Evolutionary conservation across 1,139 yeast species (phyloP), one percentile per base, ranked within the genome.

Genomic region (Suhomyces bolitotheri): DNA sequence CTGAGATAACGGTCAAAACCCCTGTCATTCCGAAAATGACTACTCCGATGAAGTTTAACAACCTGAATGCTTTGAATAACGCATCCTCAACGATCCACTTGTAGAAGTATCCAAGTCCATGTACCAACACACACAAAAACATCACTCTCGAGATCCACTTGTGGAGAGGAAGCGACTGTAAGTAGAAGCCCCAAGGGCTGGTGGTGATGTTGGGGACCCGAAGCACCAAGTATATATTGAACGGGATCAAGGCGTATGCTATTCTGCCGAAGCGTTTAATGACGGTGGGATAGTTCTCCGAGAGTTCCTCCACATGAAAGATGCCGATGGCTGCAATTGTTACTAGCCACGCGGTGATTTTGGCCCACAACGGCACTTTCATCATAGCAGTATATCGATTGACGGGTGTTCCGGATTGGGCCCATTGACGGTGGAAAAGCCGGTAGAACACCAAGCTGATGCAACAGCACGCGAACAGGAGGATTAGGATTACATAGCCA

Each of bases 71-170:
- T 46, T 80, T 80, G 8, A 7, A 28, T 1, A 73, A 34, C 1
- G 60, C 47, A 2, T 66, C 66, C 10, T 54, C 60, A n/a, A 44
- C 30, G 21, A 53, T 46, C 80, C 83, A 82, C 43, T 64, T 64
- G 16, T 56, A 53, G 3, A 72, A 38, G 58, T 66, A 86, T n/a
- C 79, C 80, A 20, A 69, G 40, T 0, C 83, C 71, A 51, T 89
- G 97, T 8, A 76, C 30, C 0, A 71, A 30, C 0, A 78, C 76
- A 26, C 77, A 60, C 0, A 71, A 45, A 0, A 84, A 67, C 4
- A 83, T 74, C 2, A 82, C 42, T 44, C 97, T 64, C 2, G 94
- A 81, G 0, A 84, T 56, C 96, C 96, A 87, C 55, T 86, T 87
- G 59, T 89, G 97, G 10, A 85, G 51, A 9, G 66, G 66, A 5